Base-by-base conservation (phyloP, 2,329 filamentous ascomycete genomes). In the Helotiales sp. region DNA sequence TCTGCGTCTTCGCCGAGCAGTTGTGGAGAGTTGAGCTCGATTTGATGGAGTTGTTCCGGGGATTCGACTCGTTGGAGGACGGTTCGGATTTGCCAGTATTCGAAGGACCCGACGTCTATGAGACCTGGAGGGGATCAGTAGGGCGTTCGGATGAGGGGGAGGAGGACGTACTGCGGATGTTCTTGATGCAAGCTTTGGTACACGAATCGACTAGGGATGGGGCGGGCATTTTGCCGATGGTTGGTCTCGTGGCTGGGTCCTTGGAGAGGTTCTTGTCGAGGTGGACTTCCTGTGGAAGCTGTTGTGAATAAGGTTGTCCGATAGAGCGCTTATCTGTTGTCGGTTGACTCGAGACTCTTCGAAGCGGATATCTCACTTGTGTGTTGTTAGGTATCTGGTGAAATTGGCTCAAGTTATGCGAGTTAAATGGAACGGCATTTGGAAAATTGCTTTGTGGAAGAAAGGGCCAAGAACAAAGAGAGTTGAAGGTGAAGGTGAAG, bases 1-100 rank as follows among this genome's bases (percentile, higher is more conserved):
- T 93, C 91, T 22, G 82, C 85, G 45, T 89, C 89, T 64, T 91
- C 83, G 43, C 88, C 87, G 68, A 86, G 83, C 61, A 97, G 85
- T 70, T 97, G 92, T 0, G 93, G 92, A 5, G 90, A 94, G 75
- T 89, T 88, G 60, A 85, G 69, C 80, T 97, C 94, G 66, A 97
- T 85, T 65, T 84, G 76, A 74, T 87, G 89, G 34, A 98, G 87
- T 77, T 97, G 93, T 52, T 85, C 80, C 1, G 93, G 89, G 70
- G 86, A 90, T 63, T 91, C 88, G 64, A 98, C 82, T 65, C 89
- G 89, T 61, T 86, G 75, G 34, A 98, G 87, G 47, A 97, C 86
- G 0, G 87, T 85, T 7, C 85, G 83, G 61, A 92, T 85, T 69
- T 90, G 81, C 26, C 85, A 79, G 79, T 91, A 93, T 2, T 90